These are phyloP conservation scores for Yarrowia bubula DNA, from an alignment of 805 yeast genomes.

Conservation along the genomic window DNA sequence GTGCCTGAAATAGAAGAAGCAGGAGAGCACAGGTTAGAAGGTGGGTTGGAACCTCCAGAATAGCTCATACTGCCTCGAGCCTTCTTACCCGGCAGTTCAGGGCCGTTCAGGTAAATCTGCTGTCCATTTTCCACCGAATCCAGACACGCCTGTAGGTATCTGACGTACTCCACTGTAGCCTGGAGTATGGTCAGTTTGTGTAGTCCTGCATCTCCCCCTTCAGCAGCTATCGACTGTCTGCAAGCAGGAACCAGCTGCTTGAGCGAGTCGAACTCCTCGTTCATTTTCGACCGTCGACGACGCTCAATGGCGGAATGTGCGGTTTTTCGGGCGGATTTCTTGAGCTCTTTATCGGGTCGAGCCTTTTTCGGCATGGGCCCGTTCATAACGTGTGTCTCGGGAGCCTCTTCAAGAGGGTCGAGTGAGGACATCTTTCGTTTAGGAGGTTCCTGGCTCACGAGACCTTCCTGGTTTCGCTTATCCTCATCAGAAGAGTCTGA, in stretches of 20 bases:
- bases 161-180: conserved; percentile 78
- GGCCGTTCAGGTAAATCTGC: conserved; percentile 17
- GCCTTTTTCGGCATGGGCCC: neutral
- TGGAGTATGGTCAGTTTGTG: conserved; percentile 78
- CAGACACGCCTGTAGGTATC: conserved; percentile 52
- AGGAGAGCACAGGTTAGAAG: conserved; percentile 11
- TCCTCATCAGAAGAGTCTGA: conserved; percentile 11
- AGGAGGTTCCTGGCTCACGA: neutral
- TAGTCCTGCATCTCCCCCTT: conserved; percentile 56
- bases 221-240: conserved; percentile 45
- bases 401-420: conserved; percentile 2
- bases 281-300: conserved; percentile 72
- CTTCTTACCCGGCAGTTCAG: conserved; percentile 19
- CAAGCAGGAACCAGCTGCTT: conserved; percentile 79
- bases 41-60: conserved; percentile 10
- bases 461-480: neutral
- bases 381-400: neutral
- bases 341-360: conserved; percentile 38
- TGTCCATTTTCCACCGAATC: conserved; percentile 27
- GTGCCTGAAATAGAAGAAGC: conserved; percentile 7
- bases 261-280: conserved; percentile 78
- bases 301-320: conserved; percentile 80
- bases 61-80: conserved; percentile 9
- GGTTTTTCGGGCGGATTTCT: conserved; percentile 50
- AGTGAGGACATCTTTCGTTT: neutral